These are phyloP conservation scores for Ogataea populi-albae DNA, from an alignment of 805 yeast species.

Conservation along the genomic window DNA sequence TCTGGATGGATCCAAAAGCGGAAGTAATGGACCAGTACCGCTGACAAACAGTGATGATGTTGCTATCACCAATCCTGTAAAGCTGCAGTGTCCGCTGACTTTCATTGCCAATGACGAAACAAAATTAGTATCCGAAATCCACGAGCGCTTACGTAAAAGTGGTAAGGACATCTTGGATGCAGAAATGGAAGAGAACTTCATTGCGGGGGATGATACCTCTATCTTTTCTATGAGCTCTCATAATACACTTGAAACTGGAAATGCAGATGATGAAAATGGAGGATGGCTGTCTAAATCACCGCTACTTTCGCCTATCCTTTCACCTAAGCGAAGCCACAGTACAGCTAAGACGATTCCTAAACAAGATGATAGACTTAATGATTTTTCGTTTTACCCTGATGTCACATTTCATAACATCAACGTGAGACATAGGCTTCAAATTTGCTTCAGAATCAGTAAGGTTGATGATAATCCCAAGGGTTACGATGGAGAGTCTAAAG, in stretches of 20 bases:
- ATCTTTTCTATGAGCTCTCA: conserved; percentile 27
- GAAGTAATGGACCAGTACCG: conserved; percentile 2
- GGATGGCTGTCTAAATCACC: conserved; percentile 25
- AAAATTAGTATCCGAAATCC: conserved; percentile 24
- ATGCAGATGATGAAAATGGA: conserved; percentile 12
- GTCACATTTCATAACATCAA: conserved; percentile 59
- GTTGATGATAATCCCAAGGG: conserved; percentile 44
- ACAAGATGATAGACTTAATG: conserved; percentile 18
- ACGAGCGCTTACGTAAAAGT: conserved; percentile 24
- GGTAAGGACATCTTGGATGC: conserved; percentile 24
- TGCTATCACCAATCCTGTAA: conserved; percentile 36
- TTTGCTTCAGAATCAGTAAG: conserved; percentile 64
- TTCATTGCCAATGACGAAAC: conserved; percentile 33
- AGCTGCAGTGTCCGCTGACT: conserved; percentile 34
- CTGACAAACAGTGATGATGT: conserved; percentile 24
- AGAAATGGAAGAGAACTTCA: conserved; percentile 12
- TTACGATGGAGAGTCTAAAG: conserved; percentile 36
- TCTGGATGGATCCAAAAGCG: conserved; percentile 14
- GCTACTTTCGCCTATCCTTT: conserved; percentile 14
- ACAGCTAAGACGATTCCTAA: conserved; percentile 11
- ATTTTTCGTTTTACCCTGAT: conserved; percentile 53
- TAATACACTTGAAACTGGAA: conserved; percentile 15
- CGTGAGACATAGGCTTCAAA: conserved; percentile 65
- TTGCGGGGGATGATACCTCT: conserved; percentile 23
- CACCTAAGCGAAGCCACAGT: conserved; percentile 16